A percentile compares a stretch with the other conserved stretches of the same genome.
Evolutionary conservation across 2,329 filamentous ascomycete species (phyloP).

Genomic region (Aquanectria penicillioides): DNA sequence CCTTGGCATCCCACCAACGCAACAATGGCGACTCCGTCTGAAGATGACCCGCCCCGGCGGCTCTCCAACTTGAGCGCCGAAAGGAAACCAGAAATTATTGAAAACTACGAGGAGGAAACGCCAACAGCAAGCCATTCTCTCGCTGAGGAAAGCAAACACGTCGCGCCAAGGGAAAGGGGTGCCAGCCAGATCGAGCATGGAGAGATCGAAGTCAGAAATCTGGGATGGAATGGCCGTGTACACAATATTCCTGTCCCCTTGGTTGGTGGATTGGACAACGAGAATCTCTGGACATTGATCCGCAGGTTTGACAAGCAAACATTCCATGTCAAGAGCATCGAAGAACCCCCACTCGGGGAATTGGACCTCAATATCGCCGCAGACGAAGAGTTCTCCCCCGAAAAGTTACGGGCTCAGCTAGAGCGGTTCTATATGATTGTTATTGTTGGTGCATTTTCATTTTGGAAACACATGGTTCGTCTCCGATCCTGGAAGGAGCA

Average conservation of each 20-base stretch:
- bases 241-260: background rate
- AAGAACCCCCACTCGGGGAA: background rate
- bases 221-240: background rate
- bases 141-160: conserved; percentile 43
- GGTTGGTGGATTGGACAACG: conserved; percentile 3
- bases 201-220: conserved; percentile 62
- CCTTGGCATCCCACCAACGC: too few species aligned
- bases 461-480: conserved; percentile 78
- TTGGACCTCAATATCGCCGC: conserved; percentile 84
- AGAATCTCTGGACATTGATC: conserved; percentile 9
- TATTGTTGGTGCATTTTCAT: conserved; percentile 70
- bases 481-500: conserved; percentile 83
- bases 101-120: conserved; percentile 38
- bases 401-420: conserved; percentile 81
- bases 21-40: too few species aligned
- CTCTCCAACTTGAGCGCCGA: conserved; percentile 26
- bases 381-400: conserved; percentile 85
- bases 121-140: conserved; percentile 51
- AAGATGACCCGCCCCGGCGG: too few species aligned
- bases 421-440: conserved; percentile 87
- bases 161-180: conserved; percentile 53
- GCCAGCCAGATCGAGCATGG: conserved; percentile 57
- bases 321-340: conserved; percentile 10
- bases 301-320: conserved; percentile 11
- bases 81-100: conserved; percentile 45